These are phyloP conservation scores for Polyplosphaeria fusca DNA, from an alignment of 495 filamentous ascomycete genomes.

Conservation along the genomic window DNA sequence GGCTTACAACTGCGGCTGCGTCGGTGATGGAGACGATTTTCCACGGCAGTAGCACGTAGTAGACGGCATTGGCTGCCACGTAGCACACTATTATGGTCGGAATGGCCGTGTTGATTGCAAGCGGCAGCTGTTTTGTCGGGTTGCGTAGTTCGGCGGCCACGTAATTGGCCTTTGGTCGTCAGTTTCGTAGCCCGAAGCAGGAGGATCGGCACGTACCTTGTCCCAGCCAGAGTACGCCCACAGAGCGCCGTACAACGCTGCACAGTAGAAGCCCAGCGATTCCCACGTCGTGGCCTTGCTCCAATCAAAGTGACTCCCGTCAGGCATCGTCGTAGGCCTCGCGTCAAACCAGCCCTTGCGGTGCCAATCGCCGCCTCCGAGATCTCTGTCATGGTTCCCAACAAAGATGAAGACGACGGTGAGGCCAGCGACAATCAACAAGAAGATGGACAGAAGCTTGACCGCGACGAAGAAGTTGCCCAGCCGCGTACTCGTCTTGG, in stretches of 20 bases:
- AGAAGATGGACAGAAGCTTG: slow-evolving; percentile 50
- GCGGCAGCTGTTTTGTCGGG: slow-evolving; percentile 52
- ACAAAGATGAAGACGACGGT: slow-evolving; percentile 44
- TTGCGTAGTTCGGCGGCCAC: slow-evolving; percentile 52
- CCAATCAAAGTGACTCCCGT: slow-evolving; percentile 53
- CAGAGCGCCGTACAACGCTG: slow-evolving; percentile 53
- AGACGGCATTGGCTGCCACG: slow-evolving; percentile 51
- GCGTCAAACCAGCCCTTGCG: slow-evolving; percentile 50
- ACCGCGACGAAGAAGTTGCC: slow-evolving; percentile 54
- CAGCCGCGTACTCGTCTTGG: slow-evolving; percentile 52
- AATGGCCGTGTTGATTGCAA: slow-evolving; percentile 54
- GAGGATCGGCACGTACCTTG: slow-evolving; percentile 43
- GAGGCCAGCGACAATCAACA: slow-evolving; percentile 49
- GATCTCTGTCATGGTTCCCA: slow-evolving; percentile 38
- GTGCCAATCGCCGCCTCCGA: slow-evolving; percentile 52
- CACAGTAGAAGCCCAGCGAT: slow-evolving; percentile 51
- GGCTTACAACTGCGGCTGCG: slow-evolving; percentile 55
- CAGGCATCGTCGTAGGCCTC: slow-evolving; percentile 44
- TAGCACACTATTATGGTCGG: slow-evolving; percentile 56
- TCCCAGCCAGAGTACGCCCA: slow-evolving; percentile 63
- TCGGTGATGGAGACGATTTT: slow-evolving; percentile 51
- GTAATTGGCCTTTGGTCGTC: slow-evolving; percentile 48
- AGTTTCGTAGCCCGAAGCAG: background rate
- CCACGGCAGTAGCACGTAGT: slow-evolving; percentile 58
- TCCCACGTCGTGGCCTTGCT: slow-evolving; percentile 46